Evolutionary conservation across 768 basidiomycete species (phyloP), one percentile per base, ranked within the genome.

Genomic region (Cyclocybe cylindracea): DNA sequence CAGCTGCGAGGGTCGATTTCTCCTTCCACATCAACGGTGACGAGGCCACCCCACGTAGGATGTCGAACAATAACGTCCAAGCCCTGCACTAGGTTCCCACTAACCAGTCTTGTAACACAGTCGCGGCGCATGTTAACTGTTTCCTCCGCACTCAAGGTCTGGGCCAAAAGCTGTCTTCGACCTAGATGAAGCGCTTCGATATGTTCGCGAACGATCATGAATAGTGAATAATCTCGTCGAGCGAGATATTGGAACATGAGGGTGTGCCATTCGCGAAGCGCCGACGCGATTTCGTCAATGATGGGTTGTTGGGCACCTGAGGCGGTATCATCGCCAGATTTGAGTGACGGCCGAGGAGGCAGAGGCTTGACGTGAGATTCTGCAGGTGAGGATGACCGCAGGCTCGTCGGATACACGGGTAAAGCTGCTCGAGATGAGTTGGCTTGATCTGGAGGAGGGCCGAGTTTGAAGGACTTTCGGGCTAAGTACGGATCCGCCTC

Each of bases 21-120:
- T 44, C 88, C 88, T 60, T 94, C 90, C 13, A 89, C 84, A 59
- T 96, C 94, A n/a, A 94, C 89, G 2, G 87, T 87, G 33, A 94
- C 91, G 18, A 98, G 78, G 4, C 85, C 87, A 29, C 96, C 96
- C 80, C 89, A 92, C 2, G 83, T 85, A 29, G 95, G 91, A 73
- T 98, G 94, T 16, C 96, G 82, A n/a, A 98, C 95, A 60, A 98
- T 94, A 54, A 98, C 85, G 61, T 98, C 96, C 42, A 98, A 71
- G 6, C 89, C 91, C 65, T 98, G 96, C 2, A 89, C 86, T 51
- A 98, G 78, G 66, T 98, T 98, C 32, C 93, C 93, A 42, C 81
- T 82, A 39, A 96, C 94, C 5, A 98, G 82, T 50, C 90, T 78
- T 11, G 82, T 83, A 4, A 98, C 95, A 65, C 94, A 94, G 52